Percentiles rank a stretch among this genome's conserved stretches.
Conservation (phyloP, 805 yeast species). For the Yamadazyma phyllophila region DNA sequence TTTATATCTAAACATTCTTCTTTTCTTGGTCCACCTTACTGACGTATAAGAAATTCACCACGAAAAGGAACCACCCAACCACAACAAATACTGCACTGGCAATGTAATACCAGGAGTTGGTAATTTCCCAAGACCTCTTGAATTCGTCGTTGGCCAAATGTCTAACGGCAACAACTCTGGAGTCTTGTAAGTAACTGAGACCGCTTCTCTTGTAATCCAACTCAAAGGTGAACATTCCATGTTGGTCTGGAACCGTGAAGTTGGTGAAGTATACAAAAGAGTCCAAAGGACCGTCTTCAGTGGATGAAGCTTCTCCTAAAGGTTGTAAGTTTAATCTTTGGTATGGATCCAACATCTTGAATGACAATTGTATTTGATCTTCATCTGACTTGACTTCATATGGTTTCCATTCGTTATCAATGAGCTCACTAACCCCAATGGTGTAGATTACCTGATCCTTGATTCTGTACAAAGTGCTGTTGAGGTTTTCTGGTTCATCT, state of each 20-base stretch:
- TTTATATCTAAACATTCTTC: conserved; percentile 20
- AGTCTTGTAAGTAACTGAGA: conserved; percentile 60
- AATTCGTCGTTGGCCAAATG: conserved; percentile 96
- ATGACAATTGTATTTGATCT: conserved; percentile 74
- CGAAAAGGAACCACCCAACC: conserved; percentile 73
- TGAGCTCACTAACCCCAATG: conserved; percentile 46
- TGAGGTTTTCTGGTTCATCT: conserved; percentile 40
- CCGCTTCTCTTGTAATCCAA: conserved; percentile 81
- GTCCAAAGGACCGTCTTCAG: conserved; percentile 40
- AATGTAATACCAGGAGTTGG: conserved; percentile 91
- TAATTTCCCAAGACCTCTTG: conserved; percentile 87
- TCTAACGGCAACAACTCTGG: conserved; percentile 75
- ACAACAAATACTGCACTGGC: conserved; percentile 69
- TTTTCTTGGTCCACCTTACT: conserved; percentile 26
- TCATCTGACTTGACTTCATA: conserved; percentile 37
- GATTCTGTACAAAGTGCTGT: conserved; percentile 59
- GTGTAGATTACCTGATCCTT: conserved; percentile 65
- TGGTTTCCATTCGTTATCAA: conserved; percentile 65
- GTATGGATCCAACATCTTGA: conserved; percentile 92
- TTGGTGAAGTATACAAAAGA: conserved; percentile 45
- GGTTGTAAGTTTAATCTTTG: conserved; percentile 68
- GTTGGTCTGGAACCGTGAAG: conserved; percentile 88
- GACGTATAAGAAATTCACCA: conserved; percentile 57
- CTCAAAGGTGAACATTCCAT: conserved; percentile 90
- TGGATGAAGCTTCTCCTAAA: conserved; percentile 34